phyloP scores from a whole-genome alignment of 1,284 basidiomycete species.

The Ustilago bromivora region DNA sequence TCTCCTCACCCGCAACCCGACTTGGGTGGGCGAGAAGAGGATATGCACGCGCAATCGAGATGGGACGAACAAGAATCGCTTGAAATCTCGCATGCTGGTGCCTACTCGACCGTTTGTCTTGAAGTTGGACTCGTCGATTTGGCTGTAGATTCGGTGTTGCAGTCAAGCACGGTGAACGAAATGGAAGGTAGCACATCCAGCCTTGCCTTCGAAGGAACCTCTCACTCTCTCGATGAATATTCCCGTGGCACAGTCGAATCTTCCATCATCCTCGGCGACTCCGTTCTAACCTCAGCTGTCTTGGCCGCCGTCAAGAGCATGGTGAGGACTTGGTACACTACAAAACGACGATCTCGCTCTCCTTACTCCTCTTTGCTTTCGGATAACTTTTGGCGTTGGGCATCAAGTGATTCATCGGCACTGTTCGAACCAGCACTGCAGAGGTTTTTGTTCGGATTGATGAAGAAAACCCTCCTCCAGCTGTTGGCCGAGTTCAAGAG shows the following conservation, averaged over 20 bases:
- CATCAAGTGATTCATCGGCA: conserved; percentile 82
- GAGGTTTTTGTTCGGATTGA: conserved; percentile 91
- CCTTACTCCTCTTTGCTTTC: conserved; percentile 73
- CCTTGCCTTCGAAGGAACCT: conserved; percentile 85
- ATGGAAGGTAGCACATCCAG: conserved; percentile 83
- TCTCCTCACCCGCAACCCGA: conserved; percentile 82
- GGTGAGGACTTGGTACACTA: conserved; percentile 92
- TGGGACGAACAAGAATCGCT: conserved; percentile 76
- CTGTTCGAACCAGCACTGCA: conserved; percentile 95
- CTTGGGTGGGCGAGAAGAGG: conserved; percentile 91
- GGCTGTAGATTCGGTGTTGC: conserved; percentile 92
- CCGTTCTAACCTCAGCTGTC: conserved; percentile 88
- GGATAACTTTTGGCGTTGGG: conserved; percentile 98
- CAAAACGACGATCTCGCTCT: conserved; percentile 77
- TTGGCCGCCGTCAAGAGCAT: conserved; percentile 88
- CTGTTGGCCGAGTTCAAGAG: conserved; percentile 96
- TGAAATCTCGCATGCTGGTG: conserved; percentile 88
- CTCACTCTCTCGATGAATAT: conserved; percentile 90
- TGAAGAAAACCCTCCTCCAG: conserved; percentile 98
- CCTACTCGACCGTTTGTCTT: conserved; percentile 92
- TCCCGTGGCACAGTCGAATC: conserved; percentile 80
- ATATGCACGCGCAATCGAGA: conserved; percentile 74
- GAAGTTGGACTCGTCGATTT: conserved; percentile 91
- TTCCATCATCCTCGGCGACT: conserved; percentile 79
- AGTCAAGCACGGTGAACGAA: conserved; percentile 94